Conservation (phyloP, 148 eudicot genomes). For the Nepenthes gracilis region DNA sequence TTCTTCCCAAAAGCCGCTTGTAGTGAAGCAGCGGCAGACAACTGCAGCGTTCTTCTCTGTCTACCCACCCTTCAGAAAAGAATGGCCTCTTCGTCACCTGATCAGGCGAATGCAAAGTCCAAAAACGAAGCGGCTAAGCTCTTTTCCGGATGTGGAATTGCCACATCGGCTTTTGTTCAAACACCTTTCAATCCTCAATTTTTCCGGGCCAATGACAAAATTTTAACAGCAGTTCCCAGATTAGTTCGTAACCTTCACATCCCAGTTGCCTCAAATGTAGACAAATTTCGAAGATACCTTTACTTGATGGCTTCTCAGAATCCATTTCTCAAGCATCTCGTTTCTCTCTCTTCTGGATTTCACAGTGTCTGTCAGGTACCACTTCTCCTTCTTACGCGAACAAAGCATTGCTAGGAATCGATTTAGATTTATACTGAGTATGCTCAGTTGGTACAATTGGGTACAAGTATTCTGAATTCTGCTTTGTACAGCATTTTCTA, state of each 20-base stretch:
- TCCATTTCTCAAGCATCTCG: slow-evolving; percentile 32
- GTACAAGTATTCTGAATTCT: no score
- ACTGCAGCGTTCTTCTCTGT: no score
- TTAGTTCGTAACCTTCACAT: slow-evolving; percentile 25
- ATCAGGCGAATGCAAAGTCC: no score
- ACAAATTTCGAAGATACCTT: slow-evolving; percentile 27
- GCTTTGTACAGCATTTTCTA: no score
- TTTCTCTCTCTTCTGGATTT: slow-evolving; percentile 38
- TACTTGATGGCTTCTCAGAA: slow-evolving; percentile 40
- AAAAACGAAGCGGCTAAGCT: not conserved
- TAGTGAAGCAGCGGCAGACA: no score
- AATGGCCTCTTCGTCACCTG: no score
- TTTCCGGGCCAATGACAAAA: slow-evolving; percentile 16
- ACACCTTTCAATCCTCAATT: slow-evolving; percentile 21
- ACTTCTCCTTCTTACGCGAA: not conserved
- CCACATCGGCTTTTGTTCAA: slow-evolving; percentile 16
- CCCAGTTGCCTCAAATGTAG: slow-evolving; percentile 31
- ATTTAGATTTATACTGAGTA: no score
- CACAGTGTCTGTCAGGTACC: slow-evolving; percentile 53
- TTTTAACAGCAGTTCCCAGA: not conserved
- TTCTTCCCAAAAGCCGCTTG: no score
- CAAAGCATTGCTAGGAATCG: no score
- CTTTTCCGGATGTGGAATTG: not conserved
- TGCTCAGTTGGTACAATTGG: no score
- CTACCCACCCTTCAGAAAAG: no score